Evolutionary conservation across 768 basidiomycete species (phyloP), one percentile per base, ranked within the genome.

Genomic region (Hericium erinaceus): DNA sequence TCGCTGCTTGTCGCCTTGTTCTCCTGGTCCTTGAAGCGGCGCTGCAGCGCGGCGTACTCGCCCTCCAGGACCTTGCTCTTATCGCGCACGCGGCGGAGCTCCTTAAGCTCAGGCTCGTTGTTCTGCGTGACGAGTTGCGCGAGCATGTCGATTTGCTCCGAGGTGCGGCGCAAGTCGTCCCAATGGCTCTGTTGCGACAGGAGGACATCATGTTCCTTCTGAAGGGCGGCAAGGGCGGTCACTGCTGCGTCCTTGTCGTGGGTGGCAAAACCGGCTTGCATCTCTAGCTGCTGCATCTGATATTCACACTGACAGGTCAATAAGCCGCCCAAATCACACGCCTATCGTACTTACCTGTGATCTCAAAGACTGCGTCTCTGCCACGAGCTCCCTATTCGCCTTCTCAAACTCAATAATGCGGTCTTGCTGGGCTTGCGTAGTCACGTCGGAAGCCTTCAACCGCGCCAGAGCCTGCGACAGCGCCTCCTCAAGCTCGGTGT

Each of bases 21-120:
- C 62, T 92, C 91, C 52, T 83, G 78, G 5, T 93, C 90, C 62
- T 83, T 87, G 67, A 77, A 71, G 18, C 85, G 87, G 61, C 84
- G 89, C 68, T 89, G 87, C 38, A 91, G 73, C 12, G 79, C 72
- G 5, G 75, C 66, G 62, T 85, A 76, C 57, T 93, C 89, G 46
- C 77, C 78, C 68, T 92, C 90, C 5, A 92, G 72, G 10, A 75
- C 71, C 58, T 74, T 76, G 63, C 67, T 70, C 55, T 73, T 75
- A 44, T 91, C 88, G 58, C 81, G 81, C 55, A 73, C 75, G 56
- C 79, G 80, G 55, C 82, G 75, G 46, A 92, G 77, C 50, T 92
- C 88, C 63, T 81, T 79, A 51, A 89, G 63, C 64, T 92, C 91
- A 51, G 86, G 85, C 61, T 80, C 82, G 61, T 87, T 85, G 11